These are phyloP conservation scores for Closterium sp. DNA, from an alignment of 139 green algal genomes.

Conservation along the genomic window DNA sequence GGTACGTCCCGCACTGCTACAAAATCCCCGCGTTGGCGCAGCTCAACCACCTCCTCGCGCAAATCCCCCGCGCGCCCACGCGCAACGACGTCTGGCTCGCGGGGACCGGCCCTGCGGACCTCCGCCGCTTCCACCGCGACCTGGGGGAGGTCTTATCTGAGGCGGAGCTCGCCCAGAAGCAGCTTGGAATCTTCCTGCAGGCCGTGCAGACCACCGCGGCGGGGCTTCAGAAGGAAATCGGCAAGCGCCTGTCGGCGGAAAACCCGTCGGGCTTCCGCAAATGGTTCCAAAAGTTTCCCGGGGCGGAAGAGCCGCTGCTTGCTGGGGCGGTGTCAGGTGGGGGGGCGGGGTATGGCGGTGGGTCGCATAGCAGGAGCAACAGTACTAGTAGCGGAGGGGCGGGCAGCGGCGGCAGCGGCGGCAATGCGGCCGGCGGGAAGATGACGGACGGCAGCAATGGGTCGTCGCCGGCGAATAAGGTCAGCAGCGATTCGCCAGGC, in stretches of 20 bases:
- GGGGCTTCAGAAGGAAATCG: not conserved
- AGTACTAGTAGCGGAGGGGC: not conserved
- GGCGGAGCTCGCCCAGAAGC: not conserved
- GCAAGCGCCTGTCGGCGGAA: not conserved
- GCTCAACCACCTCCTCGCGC: not conserved
- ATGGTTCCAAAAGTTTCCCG: not conserved
- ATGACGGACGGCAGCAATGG: not conserved
- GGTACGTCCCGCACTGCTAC: conserved; percentile 3
- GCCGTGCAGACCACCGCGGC: not conserved
- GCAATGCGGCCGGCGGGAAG: not conserved
- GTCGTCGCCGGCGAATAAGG: not conserved
- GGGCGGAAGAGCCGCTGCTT: not conserved
- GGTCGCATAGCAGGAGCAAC: not conserved
- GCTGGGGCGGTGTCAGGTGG: not conserved
- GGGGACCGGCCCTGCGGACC: not conserved
- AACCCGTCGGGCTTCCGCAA: not conserved
- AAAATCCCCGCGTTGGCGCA: not conserved
- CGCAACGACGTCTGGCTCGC: not conserved
- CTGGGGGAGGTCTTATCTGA: not conserved
- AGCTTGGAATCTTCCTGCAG: not conserved
- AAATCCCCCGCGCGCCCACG: not conserved
- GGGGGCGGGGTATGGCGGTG: not conserved
- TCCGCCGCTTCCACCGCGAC: not conserved
- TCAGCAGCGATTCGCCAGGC: not conserved
- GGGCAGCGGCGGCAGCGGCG: not conserved